Conservation (phyloP, 2,329 filamentous ascomycete species). For the Hypoxylon sp. region DNA sequence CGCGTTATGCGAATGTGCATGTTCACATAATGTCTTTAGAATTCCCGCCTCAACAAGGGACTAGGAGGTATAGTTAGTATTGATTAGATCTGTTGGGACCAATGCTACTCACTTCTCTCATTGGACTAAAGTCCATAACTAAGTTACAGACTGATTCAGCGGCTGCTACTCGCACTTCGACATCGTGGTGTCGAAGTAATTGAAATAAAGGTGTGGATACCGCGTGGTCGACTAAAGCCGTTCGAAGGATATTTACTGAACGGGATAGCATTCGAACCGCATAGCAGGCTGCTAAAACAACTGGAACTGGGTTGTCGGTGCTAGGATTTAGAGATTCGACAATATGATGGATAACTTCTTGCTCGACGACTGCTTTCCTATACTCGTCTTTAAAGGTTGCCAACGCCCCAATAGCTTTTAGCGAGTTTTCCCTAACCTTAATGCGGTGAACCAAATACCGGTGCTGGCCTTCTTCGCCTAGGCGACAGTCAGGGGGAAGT, state of each 20-base stretch:
- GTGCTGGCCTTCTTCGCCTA: constrained; percentile 74
- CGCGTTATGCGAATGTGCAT: constrained; percentile 86
- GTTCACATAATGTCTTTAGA: constrained; percentile 82
- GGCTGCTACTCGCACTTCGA: constrained; percentile 87
- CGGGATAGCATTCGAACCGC: constrained; percentile 85
- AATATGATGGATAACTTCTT: constrained; percentile 84
- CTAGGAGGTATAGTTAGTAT: constrained; percentile 58
- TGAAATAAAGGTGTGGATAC: constrained; percentile 83
- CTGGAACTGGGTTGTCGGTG: constrained; percentile 78
- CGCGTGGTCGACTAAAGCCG: constrained; percentile 87
- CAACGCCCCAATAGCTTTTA: constrained; percentile 86
- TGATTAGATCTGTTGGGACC: constrained; percentile 42
- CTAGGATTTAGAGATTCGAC: constrained; percentile 81
- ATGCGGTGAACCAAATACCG: constrained; percentile 76
- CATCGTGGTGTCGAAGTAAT: constrained; percentile 80
- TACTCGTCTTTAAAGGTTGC: constrained; percentile 86
- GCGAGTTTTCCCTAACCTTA: constrained; percentile 79
- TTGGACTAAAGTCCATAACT: constrained; percentile 89
- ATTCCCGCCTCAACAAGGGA: constrained; percentile 81
- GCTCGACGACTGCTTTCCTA: constrained; percentile 84
- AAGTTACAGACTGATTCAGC: constrained; percentile 89
- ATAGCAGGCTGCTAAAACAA: constrained; percentile 88
- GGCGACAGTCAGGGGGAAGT: constrained; percentile 58
- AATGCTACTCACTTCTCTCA: constrained; percentile 79
- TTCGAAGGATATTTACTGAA: constrained; percentile 86